Evolutionary conservation across 352 stramenopile species (phyloP).

Genomic region (Thraustotheca clavata): DNA sequence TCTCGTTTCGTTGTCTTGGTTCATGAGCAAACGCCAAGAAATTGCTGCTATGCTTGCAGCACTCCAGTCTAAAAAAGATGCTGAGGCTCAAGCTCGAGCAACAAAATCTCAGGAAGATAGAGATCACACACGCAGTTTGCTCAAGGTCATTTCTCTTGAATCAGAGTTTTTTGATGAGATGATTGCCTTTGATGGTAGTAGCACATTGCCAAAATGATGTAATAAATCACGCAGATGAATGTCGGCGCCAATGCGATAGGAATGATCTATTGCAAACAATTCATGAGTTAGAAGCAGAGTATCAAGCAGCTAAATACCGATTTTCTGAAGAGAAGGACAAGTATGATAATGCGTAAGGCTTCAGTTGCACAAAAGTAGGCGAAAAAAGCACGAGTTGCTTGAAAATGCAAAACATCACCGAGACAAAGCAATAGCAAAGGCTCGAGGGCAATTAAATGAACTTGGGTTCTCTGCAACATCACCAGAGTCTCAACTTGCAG

Average conservation of each 20-base stretch:
- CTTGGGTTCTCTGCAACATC: neutral
- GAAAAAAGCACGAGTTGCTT: neutral
- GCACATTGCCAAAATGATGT: no score
- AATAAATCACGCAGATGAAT: neutral
- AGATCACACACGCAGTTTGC: neutral
- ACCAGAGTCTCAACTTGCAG: neutral
- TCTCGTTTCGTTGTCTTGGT: no score
- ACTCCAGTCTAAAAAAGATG: neutral
- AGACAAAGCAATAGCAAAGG: neutral
- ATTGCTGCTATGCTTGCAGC: neutral
- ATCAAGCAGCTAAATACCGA: neutral
- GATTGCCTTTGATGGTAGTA: neutral
- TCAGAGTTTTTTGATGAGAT: neutral
- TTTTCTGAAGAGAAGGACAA: neutral
- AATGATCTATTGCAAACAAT: neutral
- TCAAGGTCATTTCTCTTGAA: conserved; percentile 3
- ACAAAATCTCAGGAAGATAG: neutral
- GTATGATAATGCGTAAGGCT: neutral
- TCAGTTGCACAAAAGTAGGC: neutral
- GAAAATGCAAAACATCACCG: neutral
- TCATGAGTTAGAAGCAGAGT: neutral
- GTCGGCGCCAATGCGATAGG: neutral
- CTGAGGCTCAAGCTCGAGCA: neutral
- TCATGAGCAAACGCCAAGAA: neutral
- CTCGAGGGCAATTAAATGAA: neutral